These are phyloP conservation scores for Lipomyces sp. DNA, from an alignment of 805 yeast genomes.

Conservation along the genomic window DNA sequence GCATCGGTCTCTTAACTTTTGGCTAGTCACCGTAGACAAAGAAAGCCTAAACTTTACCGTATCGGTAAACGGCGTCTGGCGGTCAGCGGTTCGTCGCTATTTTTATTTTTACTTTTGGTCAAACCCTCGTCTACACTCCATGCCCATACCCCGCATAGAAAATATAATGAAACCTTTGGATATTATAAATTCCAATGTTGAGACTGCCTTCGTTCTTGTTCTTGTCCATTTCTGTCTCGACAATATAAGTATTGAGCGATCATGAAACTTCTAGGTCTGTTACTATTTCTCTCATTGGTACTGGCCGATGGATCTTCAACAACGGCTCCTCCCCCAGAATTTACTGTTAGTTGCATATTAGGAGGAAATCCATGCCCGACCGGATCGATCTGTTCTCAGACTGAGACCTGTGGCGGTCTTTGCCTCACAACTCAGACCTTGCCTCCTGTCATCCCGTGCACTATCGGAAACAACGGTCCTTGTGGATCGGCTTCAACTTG, in stretches of 20 bases:
- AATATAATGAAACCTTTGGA: background rate
- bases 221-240: background rate
- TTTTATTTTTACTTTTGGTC: no score
- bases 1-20: no score
- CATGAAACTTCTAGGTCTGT: slow-evolving; percentile 2
- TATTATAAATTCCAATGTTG: background rate
- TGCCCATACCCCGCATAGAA: background rate
- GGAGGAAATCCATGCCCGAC: slow-evolving; percentile 8
- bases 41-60: no score
- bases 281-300: background rate
- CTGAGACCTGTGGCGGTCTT: slow-evolving; percentile 8
- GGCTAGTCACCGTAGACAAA: no score
- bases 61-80: no score
- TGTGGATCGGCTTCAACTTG: slow-evolving; percentile 8
- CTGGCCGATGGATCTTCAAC: background rate
- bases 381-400: slow-evolving; percentile 4
- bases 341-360: background rate
- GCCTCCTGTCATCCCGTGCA: slow-evolving; percentile 5
- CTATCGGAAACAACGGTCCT: background rate
- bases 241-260: background rate
- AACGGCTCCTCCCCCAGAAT: slow-evolving; percentile 1
- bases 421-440: slow-evolving; percentile 6
- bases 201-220: background rate
- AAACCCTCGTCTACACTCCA: no score
- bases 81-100: no score